Evolutionary conservation across 331 rosid genomes (phyloP), one percentile per base, ranked within the genome.

Genomic region (Phaseolus coccineus): DNA sequence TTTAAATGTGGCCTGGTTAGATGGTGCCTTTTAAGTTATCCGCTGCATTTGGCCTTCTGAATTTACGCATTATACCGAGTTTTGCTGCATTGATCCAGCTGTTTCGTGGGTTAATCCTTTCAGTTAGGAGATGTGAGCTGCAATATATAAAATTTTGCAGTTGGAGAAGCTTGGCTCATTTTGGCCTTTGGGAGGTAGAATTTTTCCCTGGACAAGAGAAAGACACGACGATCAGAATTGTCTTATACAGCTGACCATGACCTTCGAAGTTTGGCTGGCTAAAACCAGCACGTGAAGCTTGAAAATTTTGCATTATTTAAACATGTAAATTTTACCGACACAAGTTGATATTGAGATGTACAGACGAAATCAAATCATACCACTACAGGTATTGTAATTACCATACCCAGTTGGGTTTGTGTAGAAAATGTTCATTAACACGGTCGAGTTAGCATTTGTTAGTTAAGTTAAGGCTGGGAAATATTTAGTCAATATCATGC

Each of bases 261-360:
- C n/a, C 55, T 58, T 48, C 48, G 74, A 76, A 56, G 83, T 62
- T 80, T 80, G 80, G 77, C 64, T 71, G 81, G 81, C 46, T 76
- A 44, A 50, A 13, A 69, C 52, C 63, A 42, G 65, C 75, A 27
- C 50, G 9, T 27, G 63, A 24, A 73, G 85, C 79, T 69, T 85
- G 79, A 40, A 81, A 80, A 63, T 83, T 86, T 86, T 86, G 85
- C 77, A 6, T 22, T 61, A 52, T 81, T 65, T 12, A 74, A 71
- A 52, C 31, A 22, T 82, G 86, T 77, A 81, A 69, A 77, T 80
- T 67, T 35, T 69, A 53, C 48, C 4, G 69, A 72, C 66, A 78
- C 66, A 57, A 40, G 64, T 71, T 63, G 63, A 76, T 73, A 53
- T 63, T 59, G 61, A 81, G 84, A 69, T 78, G 88, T 81, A 81